Conservation (phyloP, 2,329 filamentous ascomycete genomes). For the Cladophialophora yegresii region DNA sequence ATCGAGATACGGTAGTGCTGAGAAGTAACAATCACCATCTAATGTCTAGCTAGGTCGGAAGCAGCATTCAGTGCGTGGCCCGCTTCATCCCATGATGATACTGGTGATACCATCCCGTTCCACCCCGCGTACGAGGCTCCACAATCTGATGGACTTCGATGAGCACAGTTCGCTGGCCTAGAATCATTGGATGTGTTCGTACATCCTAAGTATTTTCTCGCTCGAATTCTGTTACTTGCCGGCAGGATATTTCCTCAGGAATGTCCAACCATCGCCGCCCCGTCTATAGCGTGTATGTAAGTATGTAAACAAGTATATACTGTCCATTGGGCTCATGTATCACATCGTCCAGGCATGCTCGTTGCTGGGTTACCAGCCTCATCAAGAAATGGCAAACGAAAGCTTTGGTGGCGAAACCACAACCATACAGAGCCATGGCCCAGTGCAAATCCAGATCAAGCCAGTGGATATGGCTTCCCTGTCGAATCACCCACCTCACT, state of each 20-base stretch:
- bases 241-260: no score
- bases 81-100: neutral
- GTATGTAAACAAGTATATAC: neutral
- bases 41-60: neutral
- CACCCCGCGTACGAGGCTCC: neutral
- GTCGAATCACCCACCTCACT: neutral
- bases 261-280: no score
- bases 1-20: no score
- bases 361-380: neutral
- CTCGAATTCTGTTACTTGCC: no score
- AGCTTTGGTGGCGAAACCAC: neutral
- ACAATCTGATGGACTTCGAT: no score
- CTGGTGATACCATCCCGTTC: neutral
- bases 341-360: neutral
- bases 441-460: neutral
- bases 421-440: neutral
- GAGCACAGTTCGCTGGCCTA: no score
- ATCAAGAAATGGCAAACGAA: no score
- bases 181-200: no score
- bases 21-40: no score
- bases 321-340: neutral
- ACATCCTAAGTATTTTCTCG: no score
- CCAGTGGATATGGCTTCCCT: neutral
- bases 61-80: neutral
- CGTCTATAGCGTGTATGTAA: neutral